A percentile compares a stretch with the other conserved stretches of the same genome.
These are phyloP conservation scores for Stenogyne calaminthoides DNA, from an alignment of 305 asterid species.

Conservation along the genomic window DNA sequence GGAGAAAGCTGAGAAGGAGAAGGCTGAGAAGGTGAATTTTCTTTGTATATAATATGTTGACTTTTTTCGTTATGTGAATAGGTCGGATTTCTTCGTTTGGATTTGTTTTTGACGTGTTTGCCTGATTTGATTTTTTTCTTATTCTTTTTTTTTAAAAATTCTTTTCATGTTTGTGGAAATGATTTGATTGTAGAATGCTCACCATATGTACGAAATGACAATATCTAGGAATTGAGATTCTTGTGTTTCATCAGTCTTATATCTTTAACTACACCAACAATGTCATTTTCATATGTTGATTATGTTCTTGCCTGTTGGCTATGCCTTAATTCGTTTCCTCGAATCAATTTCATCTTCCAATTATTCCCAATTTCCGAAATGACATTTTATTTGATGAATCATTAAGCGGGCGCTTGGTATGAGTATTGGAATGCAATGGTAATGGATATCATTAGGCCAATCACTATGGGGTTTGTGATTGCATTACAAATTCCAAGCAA, in stretches of 20 bases:
- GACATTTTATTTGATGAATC: too few species aligned
- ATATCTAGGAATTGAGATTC: neutral
- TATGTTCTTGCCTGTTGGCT: neutral
- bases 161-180: neutral
- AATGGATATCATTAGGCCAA: too few species aligned
- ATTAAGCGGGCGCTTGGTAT: too few species aligned
- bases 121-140: neutral
- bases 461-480: too few species aligned
- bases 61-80: neutral
- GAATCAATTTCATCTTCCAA: neutral
- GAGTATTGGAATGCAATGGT: too few species aligned
- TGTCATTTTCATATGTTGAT: too few species aligned
- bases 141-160: neutral
- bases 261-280: too few species aligned
- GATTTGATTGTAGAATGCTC: neutral
- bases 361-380: neutral
- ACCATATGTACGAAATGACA: neutral
- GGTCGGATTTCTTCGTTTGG: neutral
- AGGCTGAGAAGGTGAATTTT: constrained; percentile 43
- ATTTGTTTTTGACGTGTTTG: neutral
- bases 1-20: constrained; percentile 46
- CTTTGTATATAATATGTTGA: neutral
- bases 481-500: too few species aligned
- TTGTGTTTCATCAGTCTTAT: too few species aligned
- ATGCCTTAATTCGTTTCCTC: neutral